phyloP scores from a whole-genome alignment of 352 stramenopile species.

The Globisporangium cylindrosporum region DNA sequence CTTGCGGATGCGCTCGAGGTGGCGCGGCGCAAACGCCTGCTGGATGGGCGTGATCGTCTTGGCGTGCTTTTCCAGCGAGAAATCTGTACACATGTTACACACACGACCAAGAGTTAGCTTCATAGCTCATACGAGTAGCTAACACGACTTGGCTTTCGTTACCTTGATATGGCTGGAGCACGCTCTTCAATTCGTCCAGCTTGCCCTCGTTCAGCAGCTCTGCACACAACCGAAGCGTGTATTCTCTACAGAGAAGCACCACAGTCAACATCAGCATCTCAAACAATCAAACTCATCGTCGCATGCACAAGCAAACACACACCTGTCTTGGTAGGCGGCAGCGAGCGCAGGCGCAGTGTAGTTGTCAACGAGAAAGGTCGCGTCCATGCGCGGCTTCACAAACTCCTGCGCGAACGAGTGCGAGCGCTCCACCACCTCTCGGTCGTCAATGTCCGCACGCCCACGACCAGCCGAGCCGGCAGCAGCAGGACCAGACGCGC shows the following conservation, averaged over 20 bases:
- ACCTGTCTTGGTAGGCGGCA: constrained; percentile 93
- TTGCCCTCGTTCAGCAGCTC: constrained; percentile 74
- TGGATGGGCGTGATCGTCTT: constrained; percentile 47
- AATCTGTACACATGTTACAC: constrained; percentile 29
- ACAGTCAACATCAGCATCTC: not conserved
- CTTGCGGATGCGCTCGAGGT: constrained; percentile 94
- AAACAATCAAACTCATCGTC: not conserved
- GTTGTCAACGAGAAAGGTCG: constrained; percentile 92
- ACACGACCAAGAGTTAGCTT: not conserved
- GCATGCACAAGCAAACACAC: constrained; percentile 20
- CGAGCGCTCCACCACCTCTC: constrained; percentile 22
- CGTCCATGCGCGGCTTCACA: constrained; percentile 66
- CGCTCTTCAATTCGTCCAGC: constrained; percentile 60
- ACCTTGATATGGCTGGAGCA: constrained; percentile 79
- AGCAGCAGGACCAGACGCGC: not conserved
- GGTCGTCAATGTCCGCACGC: not conserved
- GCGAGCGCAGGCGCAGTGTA: constrained; percentile 96
- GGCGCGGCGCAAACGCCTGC: constrained; percentile 78
- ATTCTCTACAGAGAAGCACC: constrained; percentile 38
- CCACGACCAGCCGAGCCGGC: not conserved
- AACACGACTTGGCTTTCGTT: not conserved
- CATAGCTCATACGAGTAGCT: not conserved
- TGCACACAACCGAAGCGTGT: constrained; percentile 74
- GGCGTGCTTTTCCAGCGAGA: constrained; percentile 36
- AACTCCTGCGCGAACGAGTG: constrained; percentile 64